These are phyloP conservation scores for Mycena floridula DNA, from an alignment of 768 basidiomycete genomes.

Conservation along the genomic window DNA sequence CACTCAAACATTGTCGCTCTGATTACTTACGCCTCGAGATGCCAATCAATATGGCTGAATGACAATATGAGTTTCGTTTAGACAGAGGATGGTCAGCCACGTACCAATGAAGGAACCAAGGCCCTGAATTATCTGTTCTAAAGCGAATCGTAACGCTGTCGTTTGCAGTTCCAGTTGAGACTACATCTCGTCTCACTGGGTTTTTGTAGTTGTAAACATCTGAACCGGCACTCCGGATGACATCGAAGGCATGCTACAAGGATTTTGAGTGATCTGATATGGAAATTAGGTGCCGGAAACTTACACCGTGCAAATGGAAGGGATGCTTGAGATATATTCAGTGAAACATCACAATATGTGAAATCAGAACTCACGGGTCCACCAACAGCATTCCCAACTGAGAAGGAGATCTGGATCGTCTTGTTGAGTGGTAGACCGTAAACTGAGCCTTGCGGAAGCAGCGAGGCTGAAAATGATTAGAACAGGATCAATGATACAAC, in stretches of 20 bases:
- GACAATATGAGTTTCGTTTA: background rate
- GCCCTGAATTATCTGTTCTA: slow-evolving; percentile 57
- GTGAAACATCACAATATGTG: background rate
- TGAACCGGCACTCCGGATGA: slow-evolving; percentile 35
- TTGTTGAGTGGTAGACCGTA: slow-evolving; percentile 28
- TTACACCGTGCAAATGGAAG: slow-evolving; percentile 38
- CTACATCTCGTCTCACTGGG: slow-evolving; percentile 40
- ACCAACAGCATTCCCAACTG: slow-evolving; percentile 25
- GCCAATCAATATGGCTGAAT: slow-evolving; percentile 38
- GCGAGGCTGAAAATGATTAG: background rate
- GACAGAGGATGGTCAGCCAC: background rate
- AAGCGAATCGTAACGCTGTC: slow-evolving; percentile 50
- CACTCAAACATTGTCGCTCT: background rate
- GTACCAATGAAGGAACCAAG: slow-evolving; percentile 27
- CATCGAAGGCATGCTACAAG: slow-evolving; percentile 28
- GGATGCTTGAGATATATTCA: slow-evolving; percentile 30
- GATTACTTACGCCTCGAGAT: slow-evolving; percentile 29
- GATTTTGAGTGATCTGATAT: background rate
- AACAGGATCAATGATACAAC: slow-evolving; percentile 33
- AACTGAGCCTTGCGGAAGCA: background rate
- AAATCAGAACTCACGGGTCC: slow-evolving; percentile 23
- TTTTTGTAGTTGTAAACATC: slow-evolving; percentile 35
- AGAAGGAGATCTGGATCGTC: slow-evolving; percentile 42
- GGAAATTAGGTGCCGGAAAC: slow-evolving; percentile 1
- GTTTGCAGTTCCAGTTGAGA: slow-evolving; percentile 19